A percentile compares a stretch with the other conserved stretches of the same genome.
Evolutionary conservation across 208 protist genomes (phyloP).

Genomic region (Leishmania aethiopica): DNA sequence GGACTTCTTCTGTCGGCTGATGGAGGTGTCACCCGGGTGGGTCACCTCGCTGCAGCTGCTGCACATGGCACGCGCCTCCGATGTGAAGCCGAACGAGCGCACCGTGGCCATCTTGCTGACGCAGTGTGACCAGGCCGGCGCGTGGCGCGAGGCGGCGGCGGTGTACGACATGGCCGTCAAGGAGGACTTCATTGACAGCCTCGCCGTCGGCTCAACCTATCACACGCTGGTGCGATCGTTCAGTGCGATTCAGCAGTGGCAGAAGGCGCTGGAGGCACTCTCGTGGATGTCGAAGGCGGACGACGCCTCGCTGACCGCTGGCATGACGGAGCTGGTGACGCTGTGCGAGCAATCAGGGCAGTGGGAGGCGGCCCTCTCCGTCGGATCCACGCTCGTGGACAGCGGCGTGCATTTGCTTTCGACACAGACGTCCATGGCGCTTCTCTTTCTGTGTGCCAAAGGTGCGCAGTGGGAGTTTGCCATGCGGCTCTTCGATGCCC

Average conservation of each 20-base stretch:
- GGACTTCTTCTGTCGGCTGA: conserved; percentile 67
- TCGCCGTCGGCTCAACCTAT: conserved; percentile 60
- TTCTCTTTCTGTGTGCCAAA: conserved; percentile 70
- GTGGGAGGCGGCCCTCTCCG: conserved; percentile 72
- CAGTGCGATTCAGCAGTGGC: conserved; percentile 72
- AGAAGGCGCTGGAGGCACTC: conserved; percentile 81
- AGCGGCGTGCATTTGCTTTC: conserved; percentile 46
- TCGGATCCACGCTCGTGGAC: conserved; percentile 60
- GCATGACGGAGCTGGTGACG: conserved; percentile 75
- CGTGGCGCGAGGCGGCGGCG: conserved; percentile 66
- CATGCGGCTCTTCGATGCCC: conserved; percentile 40
- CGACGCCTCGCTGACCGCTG: conserved; percentile 72
- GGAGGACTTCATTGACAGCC: conserved; percentile 69
- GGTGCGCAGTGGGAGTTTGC: conserved; percentile 67
- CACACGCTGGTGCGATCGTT: conserved; percentile 78
- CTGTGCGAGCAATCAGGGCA: conserved; percentile 83
- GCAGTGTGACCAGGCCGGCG: conserved; percentile 69
- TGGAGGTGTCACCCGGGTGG: conserved; percentile 68
- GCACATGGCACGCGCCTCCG: conserved; percentile 54
- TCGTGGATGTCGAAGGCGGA: conserved; percentile 84
- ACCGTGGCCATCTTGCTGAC: conserved; percentile 62
- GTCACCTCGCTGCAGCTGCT: conserved; percentile 59
- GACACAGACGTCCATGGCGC: conserved; percentile 54
- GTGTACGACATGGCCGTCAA: conserved; percentile 76
- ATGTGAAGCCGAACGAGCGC: conserved; percentile 62